Percentiles rank a stretch among this genome's conserved stretches.
Conservation (phyloP, 108 stramenopile genomes). For the Chaetoceros muelleri region DNA sequence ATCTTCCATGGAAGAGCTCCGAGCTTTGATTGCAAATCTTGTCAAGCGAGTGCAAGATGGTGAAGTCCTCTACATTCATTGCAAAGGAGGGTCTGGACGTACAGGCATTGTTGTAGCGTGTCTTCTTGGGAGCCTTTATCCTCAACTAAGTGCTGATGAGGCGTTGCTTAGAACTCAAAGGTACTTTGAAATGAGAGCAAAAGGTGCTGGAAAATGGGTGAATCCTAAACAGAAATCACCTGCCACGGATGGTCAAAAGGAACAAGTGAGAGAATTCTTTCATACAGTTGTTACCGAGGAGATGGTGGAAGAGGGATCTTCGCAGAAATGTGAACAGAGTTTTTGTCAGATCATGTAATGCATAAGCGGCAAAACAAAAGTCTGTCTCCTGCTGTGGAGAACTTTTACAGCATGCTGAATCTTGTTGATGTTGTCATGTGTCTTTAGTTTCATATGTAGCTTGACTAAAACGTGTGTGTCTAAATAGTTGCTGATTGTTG, state of each 20-base stretch:
- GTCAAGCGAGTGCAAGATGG: slow-evolving; percentile 8
- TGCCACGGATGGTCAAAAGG: slow-evolving; percentile 16
- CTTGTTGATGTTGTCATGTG: no score
- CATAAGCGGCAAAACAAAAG: no score
- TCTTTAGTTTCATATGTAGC: no score
- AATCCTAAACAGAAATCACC: slow-evolving; percentile 7
- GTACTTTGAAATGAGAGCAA: background rate
- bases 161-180: slow-evolving; percentile 4
- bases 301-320: background rate
- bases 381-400: no score
- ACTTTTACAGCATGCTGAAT: no score
- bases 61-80: slow-evolving; percentile 18
- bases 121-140: slow-evolving; percentile 7
- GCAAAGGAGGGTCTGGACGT: slow-evolving; percentile 12
- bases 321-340: no score
- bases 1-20: slow-evolving; percentile 7
- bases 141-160: slow-evolving; percentile 5
- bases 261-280: slow-evolving; percentile 9
- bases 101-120: slow-evolving; percentile 9
- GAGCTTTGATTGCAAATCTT: background rate
- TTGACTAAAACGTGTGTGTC: no score
- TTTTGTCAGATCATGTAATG: no score
- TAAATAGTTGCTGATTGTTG: no score
- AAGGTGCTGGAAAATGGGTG: slow-evolving; percentile 1
- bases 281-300: background rate